Evolutionary conservation across 345 rosid genomes (phyloP), one percentile per base, ranked within the genome.

Genomic region (Psidium friedrichsthalianum): DNA sequence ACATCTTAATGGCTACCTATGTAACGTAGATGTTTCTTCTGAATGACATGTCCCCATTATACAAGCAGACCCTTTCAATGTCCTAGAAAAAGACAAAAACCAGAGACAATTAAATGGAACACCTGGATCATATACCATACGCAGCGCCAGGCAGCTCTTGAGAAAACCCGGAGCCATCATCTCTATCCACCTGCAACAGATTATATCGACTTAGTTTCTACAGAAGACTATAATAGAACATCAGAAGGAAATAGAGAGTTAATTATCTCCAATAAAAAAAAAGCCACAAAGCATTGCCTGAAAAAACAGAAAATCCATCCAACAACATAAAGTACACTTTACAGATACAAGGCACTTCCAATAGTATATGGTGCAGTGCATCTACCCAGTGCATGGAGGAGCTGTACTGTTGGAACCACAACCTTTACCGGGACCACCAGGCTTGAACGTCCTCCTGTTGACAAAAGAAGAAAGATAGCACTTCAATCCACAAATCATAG

Each of bases 81-180:
- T 53, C 47, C 51, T 27, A 74, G 47, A 54, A 84, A 42, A 51
- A 74, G 49, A 21, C 40, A 9, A 12, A 36, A 56, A 25, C 25
- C 13, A 44, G 56, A 47, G 10, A 20, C 53, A 84, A 36, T 4
- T 7, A 18, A 20, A 18, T 69, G 80, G 47, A 40, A 69, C 51
- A 93, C 96, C 94, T 94, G 96, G 84, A 94, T 93, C 96, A 94
- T 89, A 84, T 93, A 91, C 95, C 96, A 94, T 29, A 90, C 94
- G 83, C 96, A 94, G 42, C 92, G 95, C 96, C 96, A 94, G 8
- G 96, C 91, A 85, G 90, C 92, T 86, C 89, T 92, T 2, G 96
- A 93, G 92, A 94, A 94, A 85, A 94, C 96, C 96, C 7, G 95
- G 94, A 57, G 96, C 95, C 96, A 94, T 94, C 96, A 94, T 92